These are phyloP conservation scores for Euphrasia arctica DNA, from an alignment of 305 asterid species.

Conservation along the genomic window DNA sequence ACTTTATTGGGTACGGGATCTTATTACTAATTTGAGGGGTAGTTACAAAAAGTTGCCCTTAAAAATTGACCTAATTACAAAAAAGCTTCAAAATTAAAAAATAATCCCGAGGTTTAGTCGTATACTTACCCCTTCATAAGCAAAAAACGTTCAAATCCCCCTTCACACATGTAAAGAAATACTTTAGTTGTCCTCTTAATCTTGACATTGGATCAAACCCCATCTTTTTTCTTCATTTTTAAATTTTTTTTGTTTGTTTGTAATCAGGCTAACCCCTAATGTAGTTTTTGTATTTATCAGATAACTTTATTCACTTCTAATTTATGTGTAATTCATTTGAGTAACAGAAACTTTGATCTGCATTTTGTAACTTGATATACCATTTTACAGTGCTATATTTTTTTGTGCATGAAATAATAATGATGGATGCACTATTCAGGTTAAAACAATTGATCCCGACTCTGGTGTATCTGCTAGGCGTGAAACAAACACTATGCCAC, in stretches of 20 bases:
- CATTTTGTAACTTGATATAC: slow-evolving; percentile 15
- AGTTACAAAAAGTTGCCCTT: neutral
- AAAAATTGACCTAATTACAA: neutral
- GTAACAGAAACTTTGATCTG: slow-evolving; percentile 4
- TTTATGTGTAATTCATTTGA: slow-evolving; percentile 4
- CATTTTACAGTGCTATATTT: slow-evolving; percentile 7
- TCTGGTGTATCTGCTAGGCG: slow-evolving; percentile 77
- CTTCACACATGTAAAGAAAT: neutral
- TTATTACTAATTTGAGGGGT: slow-evolving; percentile 1
- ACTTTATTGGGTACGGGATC: neutral
- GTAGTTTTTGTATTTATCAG: neutral
- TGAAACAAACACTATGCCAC: slow-evolving; percentile 98
- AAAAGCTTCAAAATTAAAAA: neutral
- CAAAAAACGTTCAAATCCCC: neutral
- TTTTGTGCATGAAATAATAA: slow-evolving; percentile 22
- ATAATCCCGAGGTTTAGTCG: neutral
- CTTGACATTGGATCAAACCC: neutral
- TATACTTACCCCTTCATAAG: neutral
- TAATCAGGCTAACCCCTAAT: neutral
- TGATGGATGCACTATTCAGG: slow-evolving; percentile 43
- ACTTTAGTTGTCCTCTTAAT: no score
- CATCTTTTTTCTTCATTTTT: neutral
- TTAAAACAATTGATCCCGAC: slow-evolving; percentile 56
- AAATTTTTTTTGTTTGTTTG: neutral
- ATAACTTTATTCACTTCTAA: neutral